Conservation (phyloP, 805 yeast genomes). For the Zygoascus tannicola region DNA sequence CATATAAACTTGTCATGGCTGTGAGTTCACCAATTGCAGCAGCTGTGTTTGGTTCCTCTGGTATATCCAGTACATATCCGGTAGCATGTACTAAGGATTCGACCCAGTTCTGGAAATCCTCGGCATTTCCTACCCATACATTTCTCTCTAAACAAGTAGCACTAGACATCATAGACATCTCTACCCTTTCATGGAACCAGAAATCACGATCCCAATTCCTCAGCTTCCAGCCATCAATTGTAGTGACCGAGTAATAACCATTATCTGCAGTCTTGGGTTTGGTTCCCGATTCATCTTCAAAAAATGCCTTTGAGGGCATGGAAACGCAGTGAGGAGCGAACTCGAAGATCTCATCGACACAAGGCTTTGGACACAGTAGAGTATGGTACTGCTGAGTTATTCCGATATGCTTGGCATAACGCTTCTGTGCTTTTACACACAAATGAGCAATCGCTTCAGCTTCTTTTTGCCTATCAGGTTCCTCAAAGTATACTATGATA, state of each 20-base stretch:
- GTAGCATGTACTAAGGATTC: constrained; percentile 4
- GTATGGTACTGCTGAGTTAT: constrained; percentile 13
- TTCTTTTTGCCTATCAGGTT: constrained; percentile 22
- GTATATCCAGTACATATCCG: not conserved
- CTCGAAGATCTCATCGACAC: constrained; percentile 13
- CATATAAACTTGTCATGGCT: not conserved
- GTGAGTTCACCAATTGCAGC: not conserved
- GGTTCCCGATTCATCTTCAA: not conserved
- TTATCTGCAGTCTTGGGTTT: not conserved
- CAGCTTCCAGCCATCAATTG: constrained; percentile 17
- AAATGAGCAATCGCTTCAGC: constrained; percentile 13
- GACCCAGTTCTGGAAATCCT: constrained; percentile 40
- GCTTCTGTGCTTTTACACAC: constrained; percentile 15
- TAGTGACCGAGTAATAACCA: not conserved
- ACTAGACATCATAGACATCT: constrained; percentile 72
- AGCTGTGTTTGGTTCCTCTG: not conserved
- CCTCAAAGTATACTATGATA: constrained; percentile 64
- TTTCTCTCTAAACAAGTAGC: constrained; percentile 50
- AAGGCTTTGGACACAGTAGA: constrained; percentile 13
- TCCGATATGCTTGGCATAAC: constrained; percentile 7
- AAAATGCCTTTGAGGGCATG: constrained; percentile 10
- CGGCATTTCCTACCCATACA: constrained; percentile 77
- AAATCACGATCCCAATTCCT: constrained; percentile 39
- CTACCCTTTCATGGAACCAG: constrained; percentile 66
- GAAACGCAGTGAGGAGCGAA: constrained; percentile 20